These are phyloP conservation scores for Coffea eugenioides DNA, from an alignment of 257 asterid genomes.

Conservation along the genomic window DNA sequence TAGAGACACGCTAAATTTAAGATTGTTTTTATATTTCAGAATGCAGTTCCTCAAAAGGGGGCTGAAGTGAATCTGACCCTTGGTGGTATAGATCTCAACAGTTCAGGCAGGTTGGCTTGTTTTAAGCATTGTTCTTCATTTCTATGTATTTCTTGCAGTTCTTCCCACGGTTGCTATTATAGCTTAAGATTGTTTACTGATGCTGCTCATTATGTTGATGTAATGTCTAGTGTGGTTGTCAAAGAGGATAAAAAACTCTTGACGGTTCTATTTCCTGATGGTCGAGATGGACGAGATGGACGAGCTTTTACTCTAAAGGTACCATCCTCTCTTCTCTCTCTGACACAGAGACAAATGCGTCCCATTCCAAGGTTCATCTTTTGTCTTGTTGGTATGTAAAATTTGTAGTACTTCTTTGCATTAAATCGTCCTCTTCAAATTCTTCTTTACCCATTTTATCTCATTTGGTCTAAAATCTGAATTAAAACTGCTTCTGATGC, in stretches of 20 bases:
- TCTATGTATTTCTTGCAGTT: conserved; percentile 12
- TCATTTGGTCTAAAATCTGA: background rate
- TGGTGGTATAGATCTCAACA: conserved; percentile 99
- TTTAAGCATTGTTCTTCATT: conserved; percentile 17
- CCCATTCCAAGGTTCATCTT: background rate
- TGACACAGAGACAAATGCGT: background rate
- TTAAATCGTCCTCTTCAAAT: background rate
- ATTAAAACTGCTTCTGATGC: background rate
- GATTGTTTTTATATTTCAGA: conserved; percentile 39
- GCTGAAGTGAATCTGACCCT: conserved; percentile 93
- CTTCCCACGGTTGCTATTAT: conserved; percentile 10
- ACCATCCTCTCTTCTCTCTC: conserved; percentile 8
- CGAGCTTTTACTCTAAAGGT: conserved; percentile 99
- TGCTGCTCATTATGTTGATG: conserved; percentile 12
- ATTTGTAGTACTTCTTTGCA: background rate
- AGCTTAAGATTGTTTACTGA: background rate
- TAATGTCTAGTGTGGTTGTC: conserved; percentile 77
- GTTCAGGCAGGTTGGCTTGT: conserved; percentile 98
- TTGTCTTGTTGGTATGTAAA: background rate
- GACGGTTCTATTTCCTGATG: conserved; percentile 91
- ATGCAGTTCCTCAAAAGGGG: conserved; percentile 67
- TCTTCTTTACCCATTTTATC: background rate
- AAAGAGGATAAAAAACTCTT: conserved; percentile 94
- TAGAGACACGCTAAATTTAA: background rate
- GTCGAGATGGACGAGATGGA: conserved; percentile 98